Base-by-base conservation (phyloP, 2,329 filamentous ascomycete genomes). In the Chalaropsis thielavioides region DNA sequence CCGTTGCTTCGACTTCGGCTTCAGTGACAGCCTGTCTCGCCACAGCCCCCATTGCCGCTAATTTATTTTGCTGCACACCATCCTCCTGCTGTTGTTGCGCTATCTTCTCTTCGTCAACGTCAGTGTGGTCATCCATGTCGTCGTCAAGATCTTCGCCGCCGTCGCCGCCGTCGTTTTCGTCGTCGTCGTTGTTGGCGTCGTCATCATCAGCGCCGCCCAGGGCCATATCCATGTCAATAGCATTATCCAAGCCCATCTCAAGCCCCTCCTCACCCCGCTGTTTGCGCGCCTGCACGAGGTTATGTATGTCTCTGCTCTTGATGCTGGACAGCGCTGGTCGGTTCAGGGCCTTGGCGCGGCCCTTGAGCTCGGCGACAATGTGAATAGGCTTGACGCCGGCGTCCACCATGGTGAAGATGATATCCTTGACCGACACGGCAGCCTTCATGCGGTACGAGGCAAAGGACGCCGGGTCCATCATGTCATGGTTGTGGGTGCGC, bases 391-490 rank as follows among this genome's bases (percentile, higher is more conserved):
- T 67, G 24, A 67, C 65, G 19, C 65, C 65, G 5, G 65, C 65
- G 24, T 67, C 65, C 17, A 67, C 62, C 65, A 67, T 67, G 17
- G 65, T 64, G 35, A 67, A 67, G 15, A 67, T 67, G 13, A 67
- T 44, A 35, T 67, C 65, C 38, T 64, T 54, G 43, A 64, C 63
- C 2, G 62, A 63, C 35, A 67, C 63, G 2, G 65, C 65, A 3
- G 65, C 65, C 62, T 67, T 67, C 65, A 67, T 67, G 19, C 65
- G 62, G 51, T 67, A 67, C 13, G 65, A 67, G 13, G 65, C 65
- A 67, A 67, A 67, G 2, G 62, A 40, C 8, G 65, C 44, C 2
- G 65, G 65, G 24, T 67, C 65, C 17, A 67, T 35, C 65, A 67
- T 67, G 6, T 67, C 62, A 17, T 67, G 65, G 58, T 67, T 67